Base-by-base conservation (phyloP, 805 yeast species). In the Suhomyces prunicola region DNA sequence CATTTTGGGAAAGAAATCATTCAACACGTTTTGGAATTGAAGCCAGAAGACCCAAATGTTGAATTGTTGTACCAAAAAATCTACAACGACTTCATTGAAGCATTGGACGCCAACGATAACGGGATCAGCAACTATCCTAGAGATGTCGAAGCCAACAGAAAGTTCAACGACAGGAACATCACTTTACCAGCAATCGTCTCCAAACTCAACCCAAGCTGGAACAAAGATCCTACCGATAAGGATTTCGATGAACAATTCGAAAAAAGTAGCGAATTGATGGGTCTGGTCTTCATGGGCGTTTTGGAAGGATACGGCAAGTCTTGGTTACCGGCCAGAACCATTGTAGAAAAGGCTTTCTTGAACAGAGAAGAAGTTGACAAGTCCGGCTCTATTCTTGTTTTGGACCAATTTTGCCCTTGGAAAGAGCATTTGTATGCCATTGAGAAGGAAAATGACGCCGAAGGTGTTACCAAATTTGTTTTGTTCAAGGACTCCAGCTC, bases 51-150 rank as follows among this genome's bases (percentile, higher is more conserved):
- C 45, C 60, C 71, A 3, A 76, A 80, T n/a, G 71, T 89, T 39
- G 87, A 86, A 19, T 70, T 85, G 31, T 73, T 94, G 46, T 90
- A 86, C 68, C 76, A 78, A 40, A 88, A 88, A 68, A 76, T 93
- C n/a, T 94, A 94, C 74, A 80, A 82, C 53, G 93, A 87, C 57
- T 90, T 94, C 63, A 76, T 94, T 54, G 98, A 94, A 71, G 85
- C 97, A 8, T 78, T 94, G 33, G 99, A 92, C 71, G 99, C 97
- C 52, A 90, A 92, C 65, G 99, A 94, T 69, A 94, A 94, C 65
- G 99, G 99, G 64, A 82, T 93, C 57, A 80, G 80, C 66, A 86
- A 88, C 61, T 89, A 84, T 63, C 63, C 74, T 4, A 81, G 79
- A 5, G 76, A 74, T 24, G 81, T 78, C 47, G 81, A 78, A 26